Percentiles rank a stretch among this genome's conserved stretches.
Evolutionary conservation across 1,139 yeast species (phyloP).

Genomic region (Tardiomyces digboiensis): DNA sequence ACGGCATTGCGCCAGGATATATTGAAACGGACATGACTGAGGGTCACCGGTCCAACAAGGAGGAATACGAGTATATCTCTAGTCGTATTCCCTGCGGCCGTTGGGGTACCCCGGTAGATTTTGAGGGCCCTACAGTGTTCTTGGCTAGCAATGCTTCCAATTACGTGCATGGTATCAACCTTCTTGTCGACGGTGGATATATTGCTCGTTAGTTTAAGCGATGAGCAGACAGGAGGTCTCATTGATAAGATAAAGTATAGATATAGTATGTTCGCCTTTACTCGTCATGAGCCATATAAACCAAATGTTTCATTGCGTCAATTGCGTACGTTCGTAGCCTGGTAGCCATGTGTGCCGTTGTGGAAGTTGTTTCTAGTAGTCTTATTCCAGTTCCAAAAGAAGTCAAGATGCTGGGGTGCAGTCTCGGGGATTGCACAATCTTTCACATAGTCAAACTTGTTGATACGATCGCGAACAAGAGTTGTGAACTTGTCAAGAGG

Average conservation of each 20-base stretch:
- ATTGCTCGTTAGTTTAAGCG: background rate
- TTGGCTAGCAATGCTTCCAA: constrained; percentile 41
- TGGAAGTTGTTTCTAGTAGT: constrained; percentile 4
- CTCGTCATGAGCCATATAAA: too few species aligned
- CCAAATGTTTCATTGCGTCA: too few species aligned
- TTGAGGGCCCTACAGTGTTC: constrained; percentile 46
- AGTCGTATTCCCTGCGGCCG: constrained; percentile 41
- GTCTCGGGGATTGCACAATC: constrained; percentile 15
- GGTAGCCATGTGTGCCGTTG: background rate
- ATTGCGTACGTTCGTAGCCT: background rate
- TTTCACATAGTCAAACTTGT: constrained; percentile 10
- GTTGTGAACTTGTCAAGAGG: constrained; percentile 30
- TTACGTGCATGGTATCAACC: constrained; percentile 43
- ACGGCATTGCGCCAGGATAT: constrained; percentile 49
- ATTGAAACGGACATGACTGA: constrained; percentile 43
- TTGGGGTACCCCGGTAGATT: constrained; percentile 45
- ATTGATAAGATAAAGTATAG: too few species aligned
- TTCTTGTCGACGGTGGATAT: constrained; percentile 48
- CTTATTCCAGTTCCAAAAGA: constrained; percentile 10
- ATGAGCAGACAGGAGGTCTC: too few species aligned
- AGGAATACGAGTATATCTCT: constrained; percentile 27
- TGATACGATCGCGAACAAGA: constrained; percentile 4
- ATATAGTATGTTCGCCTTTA: too few species aligned
- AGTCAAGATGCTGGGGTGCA: constrained; percentile 6
- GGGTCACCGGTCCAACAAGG: constrained; percentile 28